Conservation (phyloP, 1,284 basidiomycete genomes). For the Microbotryum silenes-acaulis region DNA sequence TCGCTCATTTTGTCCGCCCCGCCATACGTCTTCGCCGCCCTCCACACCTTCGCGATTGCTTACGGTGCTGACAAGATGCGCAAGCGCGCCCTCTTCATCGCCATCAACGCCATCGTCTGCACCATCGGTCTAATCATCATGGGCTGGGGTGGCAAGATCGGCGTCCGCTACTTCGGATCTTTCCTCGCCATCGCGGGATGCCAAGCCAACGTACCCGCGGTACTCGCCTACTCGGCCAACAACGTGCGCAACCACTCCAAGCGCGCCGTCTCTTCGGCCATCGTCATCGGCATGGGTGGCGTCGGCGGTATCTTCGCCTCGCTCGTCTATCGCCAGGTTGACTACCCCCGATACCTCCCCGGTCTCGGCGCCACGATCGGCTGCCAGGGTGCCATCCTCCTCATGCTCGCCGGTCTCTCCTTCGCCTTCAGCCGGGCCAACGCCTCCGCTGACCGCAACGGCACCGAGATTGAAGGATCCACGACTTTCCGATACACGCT, state of each 20-base stretch:
- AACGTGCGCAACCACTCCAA: conserved; percentile 44
- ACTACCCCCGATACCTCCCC: conserved; percentile 31
- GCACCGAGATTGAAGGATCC: conserved; percentile 17
- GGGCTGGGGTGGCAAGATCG: conserved; percentile 32
- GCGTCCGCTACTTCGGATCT: conserved; percentile 1
- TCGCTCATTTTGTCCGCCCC: conserved; percentile 43
- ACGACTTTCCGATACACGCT: conserved; percentile 29
- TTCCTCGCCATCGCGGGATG: conserved; percentile 40
- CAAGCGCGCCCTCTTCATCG: conserved; percentile 40
- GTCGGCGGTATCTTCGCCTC: conserved; percentile 45
- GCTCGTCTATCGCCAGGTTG: conserved; percentile 34
- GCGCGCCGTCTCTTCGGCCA: conserved; percentile 40
- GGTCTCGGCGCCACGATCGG: conserved; percentile 31
- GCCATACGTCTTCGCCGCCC: conserved; percentile 39
- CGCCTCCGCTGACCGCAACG: conserved; percentile 18
- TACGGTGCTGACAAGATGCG: conserved; percentile 40
- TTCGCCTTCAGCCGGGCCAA: conserved; percentile 24
- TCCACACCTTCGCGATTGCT: conserved; percentile 40
- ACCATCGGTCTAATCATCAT: conserved; percentile 42
- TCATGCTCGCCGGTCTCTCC: conserved; percentile 23
- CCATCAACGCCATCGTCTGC: conserved; percentile 38
- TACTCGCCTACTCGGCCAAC: conserved; percentile 40
- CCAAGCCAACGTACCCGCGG: conserved; percentile 37
- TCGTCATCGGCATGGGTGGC: conserved; percentile 68
- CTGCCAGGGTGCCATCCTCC: conserved; percentile 35